phyloP scores from a whole-genome alignment of 768 basidiomycete species.

The Serendipita indica region DNA sequence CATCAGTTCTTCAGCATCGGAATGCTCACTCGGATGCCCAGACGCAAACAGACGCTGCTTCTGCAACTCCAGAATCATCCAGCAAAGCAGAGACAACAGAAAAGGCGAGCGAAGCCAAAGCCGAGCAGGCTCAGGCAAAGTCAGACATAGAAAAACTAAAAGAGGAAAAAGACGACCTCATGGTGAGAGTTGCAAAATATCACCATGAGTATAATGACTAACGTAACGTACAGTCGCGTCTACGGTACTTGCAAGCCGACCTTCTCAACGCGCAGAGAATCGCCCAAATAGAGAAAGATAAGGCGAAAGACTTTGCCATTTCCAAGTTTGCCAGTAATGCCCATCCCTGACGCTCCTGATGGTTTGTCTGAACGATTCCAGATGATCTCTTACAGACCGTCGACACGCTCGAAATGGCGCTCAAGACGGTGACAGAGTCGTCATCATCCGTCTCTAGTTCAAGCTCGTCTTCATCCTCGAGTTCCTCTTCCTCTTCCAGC shows the following conservation, averaged over 20 bases:
- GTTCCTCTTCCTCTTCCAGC: slow-evolving; percentile 16
- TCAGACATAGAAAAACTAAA: slow-evolving; percentile 19
- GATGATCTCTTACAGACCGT: slow-evolving; percentile 78
- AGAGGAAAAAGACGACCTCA: slow-evolving; percentile 67
- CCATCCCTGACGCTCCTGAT: slow-evolving; percentile 8
- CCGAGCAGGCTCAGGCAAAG: not conserved
- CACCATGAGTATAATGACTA: not conserved
- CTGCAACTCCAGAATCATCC: not conserved
- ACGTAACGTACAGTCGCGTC: slow-evolving; percentile 46
- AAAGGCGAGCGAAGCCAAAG: slow-evolving; percentile 42
- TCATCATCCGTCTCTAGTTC: slow-evolving; percentile 27
- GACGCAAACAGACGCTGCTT: not conserved
- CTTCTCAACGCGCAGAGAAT: slow-evolving; percentile 91
- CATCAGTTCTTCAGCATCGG: too few relatives aligned
- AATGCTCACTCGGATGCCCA: too few relatives aligned
- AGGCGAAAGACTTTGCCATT: slow-evolving; percentile 88
- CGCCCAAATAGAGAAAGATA: slow-evolving; percentile 77
- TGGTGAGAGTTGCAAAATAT: slow-evolving; percentile 33
- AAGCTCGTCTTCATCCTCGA: slow-evolving; percentile 15
- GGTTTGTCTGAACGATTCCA: slow-evolving; percentile 23
- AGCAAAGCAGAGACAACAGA: slow-evolving; percentile 37
- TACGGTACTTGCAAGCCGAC: slow-evolving; percentile 89
- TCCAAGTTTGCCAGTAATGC: slow-evolving; percentile 52
- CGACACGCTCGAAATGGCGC: slow-evolving; percentile 74
- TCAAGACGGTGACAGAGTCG: slow-evolving; percentile 54